Conservation (phyloP, 2,329 filamentous ascomycete species). For the Rhynchosporium secalis region DNA sequence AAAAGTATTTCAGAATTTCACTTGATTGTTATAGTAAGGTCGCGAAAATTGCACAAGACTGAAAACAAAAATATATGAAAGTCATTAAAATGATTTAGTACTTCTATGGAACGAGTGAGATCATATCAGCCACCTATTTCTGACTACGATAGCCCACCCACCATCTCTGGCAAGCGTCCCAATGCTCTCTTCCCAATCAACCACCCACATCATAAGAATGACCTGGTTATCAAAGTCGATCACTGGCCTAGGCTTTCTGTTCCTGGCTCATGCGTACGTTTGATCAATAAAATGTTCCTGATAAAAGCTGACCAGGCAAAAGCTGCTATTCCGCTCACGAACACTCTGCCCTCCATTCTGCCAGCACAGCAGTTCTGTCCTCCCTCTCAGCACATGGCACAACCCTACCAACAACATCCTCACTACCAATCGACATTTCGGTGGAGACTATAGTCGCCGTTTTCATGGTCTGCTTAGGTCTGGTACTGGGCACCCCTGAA, state of each 20-base stretch:
- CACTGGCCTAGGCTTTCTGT: slow-evolving; percentile 71
- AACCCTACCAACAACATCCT: slow-evolving; percentile 42
- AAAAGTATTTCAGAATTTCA: too few species aligned
- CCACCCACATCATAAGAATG: slow-evolving; percentile 51
- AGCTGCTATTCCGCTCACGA: slow-evolving; percentile 98
- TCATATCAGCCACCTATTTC: too few species aligned
- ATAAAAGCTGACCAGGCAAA: slow-evolving; percentile 19
- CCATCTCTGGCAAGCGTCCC: background rate
- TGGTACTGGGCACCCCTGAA: slow-evolving; percentile 74
- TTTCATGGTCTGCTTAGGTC: slow-evolving; percentile 75
- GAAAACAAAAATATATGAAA: too few species aligned
- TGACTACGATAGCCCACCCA: background rate
- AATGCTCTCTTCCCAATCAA: background rate
- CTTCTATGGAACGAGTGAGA: too few species aligned
- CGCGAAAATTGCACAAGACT: too few species aligned
- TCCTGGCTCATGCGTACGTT: slow-evolving; percentile 84
- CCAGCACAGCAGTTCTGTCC: slow-evolving; percentile 50
- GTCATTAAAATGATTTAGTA: too few species aligned
- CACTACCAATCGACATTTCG: slow-evolving; percentile 80
- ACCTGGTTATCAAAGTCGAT: slow-evolving; percentile 69
- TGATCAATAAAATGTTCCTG: background rate
- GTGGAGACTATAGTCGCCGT: slow-evolving; percentile 83
- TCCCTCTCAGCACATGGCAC: slow-evolving; percentile 46
- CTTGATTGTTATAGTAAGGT: too few species aligned
- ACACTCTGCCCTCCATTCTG: slow-evolving; percentile 72